Evolutionary conservation across 1,284 basidiomycete genomes (phyloP), one percentile per base, ranked within the genome.

Genomic region (Bondarzewia mesenterica): DNA sequence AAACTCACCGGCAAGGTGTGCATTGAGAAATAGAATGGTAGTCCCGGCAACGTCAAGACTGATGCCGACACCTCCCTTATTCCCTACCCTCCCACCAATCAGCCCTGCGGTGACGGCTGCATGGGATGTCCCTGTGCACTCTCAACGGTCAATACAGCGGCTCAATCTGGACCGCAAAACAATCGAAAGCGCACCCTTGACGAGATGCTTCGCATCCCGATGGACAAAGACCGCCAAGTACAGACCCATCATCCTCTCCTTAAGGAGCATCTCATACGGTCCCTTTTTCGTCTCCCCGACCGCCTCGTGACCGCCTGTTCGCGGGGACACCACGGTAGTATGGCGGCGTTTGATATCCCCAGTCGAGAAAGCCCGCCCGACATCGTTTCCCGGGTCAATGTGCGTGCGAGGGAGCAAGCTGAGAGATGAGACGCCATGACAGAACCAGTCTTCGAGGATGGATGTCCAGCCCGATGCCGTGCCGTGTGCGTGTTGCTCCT

Each of bases 181-280:
- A 15, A 20, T n/a, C 12, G 23, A n/a, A 35, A 15, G 56, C 67
- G 42, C 52, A 77, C 82, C 82, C 68, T 68, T 67, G 4, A 89
- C 76, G 18, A 84, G 67, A 43, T 72, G 71, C 36, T 70, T 70
- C 22, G 84, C 61, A 55, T 88, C 85, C 20, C 75, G 74, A 59
- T 89, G 81, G 32, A 88, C 72, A 56, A 83, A 89, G 3, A 89
- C 63, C 2, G 85, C 77, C 25, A 88, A 67, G 62, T 93, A 93
- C 42, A 93, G 78, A 1, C 91, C 91, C 86, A 93, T 89, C 70
- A 94, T 74, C 12, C 91, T 74, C 56, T 93, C 89, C 63, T 94
- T 94, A 46, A 79, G 74, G 18, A 93, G 70, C 12, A 92, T 70
- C 57, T 86, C 75, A 58, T 94, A 94, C 4, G 89, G 89, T 0